phyloP scores from a whole-genome alignment of 139 green algal species.

The Pseudopediastrum boryanum region DNA sequence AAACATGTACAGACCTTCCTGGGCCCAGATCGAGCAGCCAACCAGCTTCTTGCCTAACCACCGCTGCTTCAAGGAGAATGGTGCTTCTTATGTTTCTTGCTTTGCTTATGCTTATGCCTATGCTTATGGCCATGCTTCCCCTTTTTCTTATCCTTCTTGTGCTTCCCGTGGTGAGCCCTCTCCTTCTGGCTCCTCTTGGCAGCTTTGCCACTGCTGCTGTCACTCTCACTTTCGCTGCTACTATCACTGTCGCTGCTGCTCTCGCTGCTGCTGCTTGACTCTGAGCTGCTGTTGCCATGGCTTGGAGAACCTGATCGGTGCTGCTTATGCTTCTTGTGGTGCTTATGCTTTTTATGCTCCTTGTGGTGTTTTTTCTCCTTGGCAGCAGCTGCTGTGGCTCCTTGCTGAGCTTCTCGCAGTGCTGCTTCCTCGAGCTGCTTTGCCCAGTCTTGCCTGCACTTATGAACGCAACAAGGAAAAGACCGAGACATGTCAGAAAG shows the following conservation, averaged over 20 bases:
- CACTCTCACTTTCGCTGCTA: slow-evolving; percentile 7
- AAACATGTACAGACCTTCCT: too few species aligned
- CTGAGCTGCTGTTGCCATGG: not conserved
- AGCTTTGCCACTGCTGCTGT: not conserved
- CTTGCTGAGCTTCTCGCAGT: not conserved
- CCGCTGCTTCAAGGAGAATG: too few species aligned
- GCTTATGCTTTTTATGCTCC: not conserved
- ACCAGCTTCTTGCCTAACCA: too few species aligned
- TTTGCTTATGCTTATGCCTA: too few species aligned
- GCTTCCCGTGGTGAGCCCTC: too few species aligned
- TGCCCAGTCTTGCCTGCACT: slow-evolving; percentile 12
- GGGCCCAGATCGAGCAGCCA: too few species aligned
- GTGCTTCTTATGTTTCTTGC: too few species aligned
- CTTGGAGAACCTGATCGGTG: too few species aligned
- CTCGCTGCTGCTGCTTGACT: not conserved
- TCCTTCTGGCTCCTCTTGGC: too few species aligned
- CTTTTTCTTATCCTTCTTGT: too few species aligned
- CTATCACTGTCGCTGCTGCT: slow-evolving; percentile 4
- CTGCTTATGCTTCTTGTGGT: slow-evolving; percentile 27
- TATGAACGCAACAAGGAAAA: not conserved
- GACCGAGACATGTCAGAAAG: not conserved
- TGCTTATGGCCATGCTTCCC: too few species aligned
- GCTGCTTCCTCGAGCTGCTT: slow-evolving; percentile 30
- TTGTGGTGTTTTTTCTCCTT: slow-evolving; percentile 26
- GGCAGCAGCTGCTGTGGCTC: slow-evolving; percentile 20